Evolutionary conservation across 1,284 basidiomycete genomes (phyloP), one percentile per base, ranked within the genome.

Genomic region (Ustilago loliicola): DNA sequence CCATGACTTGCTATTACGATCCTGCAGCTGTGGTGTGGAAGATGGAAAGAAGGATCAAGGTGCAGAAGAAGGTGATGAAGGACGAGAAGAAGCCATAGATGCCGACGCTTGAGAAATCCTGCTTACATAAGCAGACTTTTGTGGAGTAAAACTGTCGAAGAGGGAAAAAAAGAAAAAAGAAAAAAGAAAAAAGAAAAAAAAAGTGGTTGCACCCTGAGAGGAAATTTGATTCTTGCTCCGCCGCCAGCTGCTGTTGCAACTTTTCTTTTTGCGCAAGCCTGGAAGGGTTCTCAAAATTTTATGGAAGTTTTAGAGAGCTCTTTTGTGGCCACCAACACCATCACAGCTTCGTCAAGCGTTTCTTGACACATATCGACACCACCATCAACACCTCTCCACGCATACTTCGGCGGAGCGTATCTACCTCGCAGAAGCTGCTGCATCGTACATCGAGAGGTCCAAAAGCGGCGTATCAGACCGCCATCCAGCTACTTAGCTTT

Each of bases 271-370:
- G 4, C 15, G 15, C 7, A 34, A 51, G 34, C 32, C 38, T 51
- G 10, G 23, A 55, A 63, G 60, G 60, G 55, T 66, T 38, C 60
- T 72, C 57, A 61, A 73, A 73, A 62, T 61, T 64, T 72, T 67
- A 34, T 58, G 52, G 21, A 61, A 67, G 47, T 32, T 63, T 57
- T 36, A 40, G 50, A 42, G 50, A 42, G 36, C 47, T 59, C n/a
- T 45, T 45, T 45, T 34, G n/a, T 11, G 21, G 30, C 55, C 55
- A 51, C 11, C 40, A 53, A 29, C 23, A 58, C 15, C 30, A 25
- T 52, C 15, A 4, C 30, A 54, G 23, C 42, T 36, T 42, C 15
- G 34, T 10, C 34, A 36, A 15, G 3, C 38, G 38, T 6, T 40
- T 40, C 38, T 40, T 6, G 29, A 10, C 45, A 29, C 9, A 21